Evolutionary conservation across 371 early-diverging fungal genomes (phyloP).

Genomic region (Mortierella sp.): DNA sequence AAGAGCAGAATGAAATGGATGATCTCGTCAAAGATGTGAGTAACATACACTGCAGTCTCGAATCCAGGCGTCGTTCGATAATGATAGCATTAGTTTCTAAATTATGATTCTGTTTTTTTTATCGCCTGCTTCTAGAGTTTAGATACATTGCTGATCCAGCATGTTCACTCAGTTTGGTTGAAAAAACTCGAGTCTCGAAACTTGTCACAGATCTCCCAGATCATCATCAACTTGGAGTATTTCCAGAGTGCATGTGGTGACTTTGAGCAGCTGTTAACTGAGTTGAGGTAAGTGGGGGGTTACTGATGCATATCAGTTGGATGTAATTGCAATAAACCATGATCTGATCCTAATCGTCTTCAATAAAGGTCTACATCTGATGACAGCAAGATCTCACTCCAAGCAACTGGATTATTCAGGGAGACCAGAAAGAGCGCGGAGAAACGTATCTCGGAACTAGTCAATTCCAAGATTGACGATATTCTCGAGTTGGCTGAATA

Average conservation of each 20-base stretch:
- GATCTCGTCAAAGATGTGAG: constrained; percentile 84
- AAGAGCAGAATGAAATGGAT: constrained; percentile 89
- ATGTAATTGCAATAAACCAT: no score
- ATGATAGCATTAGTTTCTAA: not conserved
- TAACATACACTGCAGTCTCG: not conserved
- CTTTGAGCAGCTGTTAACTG: constrained; percentile 82
- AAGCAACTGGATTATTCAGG: constrained; percentile 78
- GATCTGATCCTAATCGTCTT: not conserved
- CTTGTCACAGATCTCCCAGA: constrained; percentile 84
- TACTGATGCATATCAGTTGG: no score
- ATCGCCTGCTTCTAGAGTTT: constrained; percentile 66
- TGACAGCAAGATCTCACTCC: constrained; percentile 71
- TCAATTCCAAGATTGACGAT: constrained; percentile 86
- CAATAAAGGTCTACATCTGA: constrained; percentile 65
- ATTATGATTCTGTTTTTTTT: not conserved
- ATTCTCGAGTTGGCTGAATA: constrained; percentile 86
- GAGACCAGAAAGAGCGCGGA: constrained; percentile 82
- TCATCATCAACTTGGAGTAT: constrained; percentile 85
- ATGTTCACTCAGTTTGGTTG: constrained; percentile 78
- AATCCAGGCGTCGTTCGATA: no score
- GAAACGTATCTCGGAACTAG: constrained; percentile 83
- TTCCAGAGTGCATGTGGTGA: constrained; percentile 82
- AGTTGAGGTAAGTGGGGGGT: constrained; percentile 63
- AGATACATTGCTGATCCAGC: constrained; percentile 81
- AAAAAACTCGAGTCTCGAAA: constrained; percentile 76